Conservation (phyloP, 345 rosid genomes). For the Corchorus olitorius region DNA sequence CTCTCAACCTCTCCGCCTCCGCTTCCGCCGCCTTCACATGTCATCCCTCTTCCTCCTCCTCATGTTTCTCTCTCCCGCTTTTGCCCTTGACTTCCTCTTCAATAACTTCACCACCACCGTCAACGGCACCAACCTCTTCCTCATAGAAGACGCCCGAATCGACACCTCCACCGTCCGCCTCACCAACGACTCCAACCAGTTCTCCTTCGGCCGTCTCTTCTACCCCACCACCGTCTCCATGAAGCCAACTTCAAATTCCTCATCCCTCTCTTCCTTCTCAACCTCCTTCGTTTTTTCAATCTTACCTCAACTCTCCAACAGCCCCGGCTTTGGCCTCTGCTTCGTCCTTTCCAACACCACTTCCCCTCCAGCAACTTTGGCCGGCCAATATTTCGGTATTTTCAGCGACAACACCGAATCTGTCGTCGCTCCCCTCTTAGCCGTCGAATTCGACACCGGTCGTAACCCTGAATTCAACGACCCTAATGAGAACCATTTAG, state of each 20-base stretch:
- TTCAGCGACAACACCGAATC: slow-evolving; percentile 47
- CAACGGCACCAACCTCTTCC: slow-evolving; percentile 50
- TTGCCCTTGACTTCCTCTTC: slow-evolving; percentile 51
- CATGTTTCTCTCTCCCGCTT: slow-evolving; percentile 22
- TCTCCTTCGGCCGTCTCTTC: slow-evolving; percentile 65
- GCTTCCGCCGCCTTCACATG: background rate
- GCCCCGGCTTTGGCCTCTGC: slow-evolving; percentile 85
- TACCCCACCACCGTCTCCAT: slow-evolving; percentile 54
- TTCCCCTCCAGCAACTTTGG: slow-evolving; percentile 64
- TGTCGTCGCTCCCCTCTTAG: slow-evolving; percentile 62
- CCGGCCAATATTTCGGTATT: slow-evolving; percentile 79
- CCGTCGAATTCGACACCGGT: slow-evolving; percentile 80
- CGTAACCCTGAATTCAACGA: slow-evolving; percentile 63
- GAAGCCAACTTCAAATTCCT: slow-evolving; percentile 45
- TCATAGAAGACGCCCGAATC: slow-evolving; percentile 57
- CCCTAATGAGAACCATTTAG: slow-evolving; percentile 68
- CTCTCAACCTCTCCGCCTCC: background rate
- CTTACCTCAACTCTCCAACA: slow-evolving; percentile 50
- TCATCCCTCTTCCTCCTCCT: background rate
- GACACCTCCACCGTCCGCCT: slow-evolving; percentile 63
- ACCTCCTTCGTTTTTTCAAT: slow-evolving; percentile 60
- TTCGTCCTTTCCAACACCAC: slow-evolving; percentile 81
- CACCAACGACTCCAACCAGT: slow-evolving; percentile 60
- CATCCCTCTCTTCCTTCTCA: slow-evolving; percentile 65
- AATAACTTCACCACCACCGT: slow-evolving; percentile 53